Percentiles rank a stretch among this genome's conserved stretches.
These are phyloP conservation scores for Nemania sp. DNA, from an alignment of 2,329 filamentous ascomycete species.

Conservation along the genomic window DNA sequence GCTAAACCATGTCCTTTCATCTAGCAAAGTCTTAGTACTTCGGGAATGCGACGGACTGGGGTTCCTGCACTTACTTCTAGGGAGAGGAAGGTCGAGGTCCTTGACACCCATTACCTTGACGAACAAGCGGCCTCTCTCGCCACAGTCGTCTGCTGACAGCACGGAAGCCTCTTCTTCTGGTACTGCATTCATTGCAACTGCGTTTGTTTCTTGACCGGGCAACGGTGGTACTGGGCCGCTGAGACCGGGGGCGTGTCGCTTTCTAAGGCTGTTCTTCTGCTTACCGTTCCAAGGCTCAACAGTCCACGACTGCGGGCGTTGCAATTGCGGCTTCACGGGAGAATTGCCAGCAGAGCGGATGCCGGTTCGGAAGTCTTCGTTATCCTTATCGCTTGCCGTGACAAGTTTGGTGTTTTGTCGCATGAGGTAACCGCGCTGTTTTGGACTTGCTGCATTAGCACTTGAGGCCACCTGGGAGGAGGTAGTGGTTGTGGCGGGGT, in stretches of 20 bases:
- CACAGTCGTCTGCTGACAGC: conserved; percentile 70
- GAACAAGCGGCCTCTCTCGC: conserved; percentile 88
- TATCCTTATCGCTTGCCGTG: conserved; percentile 80
- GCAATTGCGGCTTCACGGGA: conserved; percentile 69
- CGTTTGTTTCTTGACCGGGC: conserved; percentile 85
- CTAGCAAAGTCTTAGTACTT: conserved; percentile 49
- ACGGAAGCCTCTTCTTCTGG: conserved; percentile 70
- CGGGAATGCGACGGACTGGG: not conserved
- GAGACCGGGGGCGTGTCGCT: conserved; percentile 52
- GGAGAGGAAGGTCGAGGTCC: conserved; percentile 88
- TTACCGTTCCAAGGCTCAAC: conserved; percentile 96
- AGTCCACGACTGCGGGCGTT: conserved; percentile 88
- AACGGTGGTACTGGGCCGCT: conserved; percentile 76
- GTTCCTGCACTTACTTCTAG: conserved; percentile 70
- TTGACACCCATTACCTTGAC: conserved; percentile 99
- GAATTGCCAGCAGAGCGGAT: conserved; percentile 69
- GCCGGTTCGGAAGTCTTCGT: conserved; percentile 56
- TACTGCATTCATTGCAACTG: conserved; percentile 66
- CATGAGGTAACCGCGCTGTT: conserved; percentile 98
- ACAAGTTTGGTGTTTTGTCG: conserved; percentile 97
- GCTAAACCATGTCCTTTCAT: conserved; percentile 91
- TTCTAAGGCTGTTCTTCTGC: conserved; percentile 66
- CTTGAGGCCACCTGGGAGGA: conserved; percentile 41
- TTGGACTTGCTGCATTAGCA: conserved; percentile 67
- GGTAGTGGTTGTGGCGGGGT: conserved; percentile 31